Base-by-base conservation (phyloP, 805 yeast species). In the Yarrowia deformans region DNA sequence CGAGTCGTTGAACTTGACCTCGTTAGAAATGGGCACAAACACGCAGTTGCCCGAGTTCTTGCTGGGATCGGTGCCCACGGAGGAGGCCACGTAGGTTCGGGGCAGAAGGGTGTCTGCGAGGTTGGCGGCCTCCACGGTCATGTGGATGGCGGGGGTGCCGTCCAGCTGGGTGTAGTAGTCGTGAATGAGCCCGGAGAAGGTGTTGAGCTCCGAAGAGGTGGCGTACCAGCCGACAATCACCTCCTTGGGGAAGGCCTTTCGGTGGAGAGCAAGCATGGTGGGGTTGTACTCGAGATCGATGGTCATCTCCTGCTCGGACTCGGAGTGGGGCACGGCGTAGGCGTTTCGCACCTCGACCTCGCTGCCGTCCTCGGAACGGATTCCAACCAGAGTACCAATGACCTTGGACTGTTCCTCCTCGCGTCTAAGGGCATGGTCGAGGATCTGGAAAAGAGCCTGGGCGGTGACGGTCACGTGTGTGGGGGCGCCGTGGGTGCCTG, bases 201-300 rank as follows among this genome's bases (percentile, higher is more conserved):
- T 83, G 79, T 90, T 93, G 72, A 91, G 84, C 72, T 81, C 82
- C 19, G 84, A 80, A 60, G 82, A 80, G 18, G 89, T 81, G 34
- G 83, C 77, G 77, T 90, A 92, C 97, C 97, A 92, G 69, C 97
- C 97, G 60, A 92, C 83, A 69, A 92, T 89, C 66, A 84, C 83
- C 72, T 88, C 90, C 76, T 89, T 90, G 69, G 95, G 94, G 69
- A 54, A 52, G 42, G 94, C 87, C 76, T 86, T 87, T 81, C 88
- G 89, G 80, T 90, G 86, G 75, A 92, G 81, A 74, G 87, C 88
- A 79, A 82, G 90, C 79, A 90, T 85, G 42, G 87, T 81, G 76
- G 86, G 85, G 82, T 90, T 92, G 77, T 86, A 88, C 70, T 88
- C 89, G 75, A 90, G 91, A 76, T 89, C 93, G 71, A 92, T 87